Conservation (phyloP, 202 grass and related monocot genomes). For the Hordeum pubiflorum region DNA sequence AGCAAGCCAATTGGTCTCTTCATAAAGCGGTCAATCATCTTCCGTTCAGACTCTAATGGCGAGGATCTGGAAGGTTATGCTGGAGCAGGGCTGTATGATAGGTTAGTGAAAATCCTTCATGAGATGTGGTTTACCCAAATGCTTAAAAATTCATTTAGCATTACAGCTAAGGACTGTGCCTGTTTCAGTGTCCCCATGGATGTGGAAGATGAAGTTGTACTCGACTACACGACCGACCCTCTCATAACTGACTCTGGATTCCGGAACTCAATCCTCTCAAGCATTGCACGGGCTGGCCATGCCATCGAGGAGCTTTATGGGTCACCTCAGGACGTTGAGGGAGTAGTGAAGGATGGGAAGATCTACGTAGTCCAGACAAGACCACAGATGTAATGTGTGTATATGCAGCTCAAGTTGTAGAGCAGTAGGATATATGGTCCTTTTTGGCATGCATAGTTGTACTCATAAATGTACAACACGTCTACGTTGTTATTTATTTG, state of each 20-base stretch:
- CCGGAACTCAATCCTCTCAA: constrained; percentile 50
- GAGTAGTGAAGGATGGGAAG: constrained; percentile 75
- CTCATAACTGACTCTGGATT: constrained; percentile 57
- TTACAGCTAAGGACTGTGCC: constrained; percentile 12
- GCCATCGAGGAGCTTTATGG: constrained; percentile 79
- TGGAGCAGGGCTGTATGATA: constrained; percentile 93
- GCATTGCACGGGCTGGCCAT: constrained; percentile 55
- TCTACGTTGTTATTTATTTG: not conserved
- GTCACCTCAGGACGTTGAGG: constrained; percentile 75
- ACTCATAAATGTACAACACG: constrained; percentile 8
- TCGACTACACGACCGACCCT: constrained; percentile 68
- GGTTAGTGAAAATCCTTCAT: constrained; percentile 30
- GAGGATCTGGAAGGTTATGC: constrained; percentile 99
- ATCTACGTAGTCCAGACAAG: constrained; percentile 92
- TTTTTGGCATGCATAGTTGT: constrained; percentile 21
- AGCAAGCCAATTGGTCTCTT: constrained; percentile 97
- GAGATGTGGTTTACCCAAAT: not conserved
- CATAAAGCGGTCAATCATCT: constrained; percentile 84
- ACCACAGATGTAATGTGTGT: constrained; percentile 65
- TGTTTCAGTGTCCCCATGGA: constrained; percentile 79
- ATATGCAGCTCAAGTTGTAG: constrained; percentile 11
- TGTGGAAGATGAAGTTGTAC: constrained; percentile 76
- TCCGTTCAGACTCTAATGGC: constrained; percentile 94
- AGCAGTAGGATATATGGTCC: constrained; percentile 5
- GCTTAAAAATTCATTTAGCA: not conserved